Conservation (phyloP, 2,329 filamentous ascomycete genomes). For the Cladosporium sp. region DNA sequence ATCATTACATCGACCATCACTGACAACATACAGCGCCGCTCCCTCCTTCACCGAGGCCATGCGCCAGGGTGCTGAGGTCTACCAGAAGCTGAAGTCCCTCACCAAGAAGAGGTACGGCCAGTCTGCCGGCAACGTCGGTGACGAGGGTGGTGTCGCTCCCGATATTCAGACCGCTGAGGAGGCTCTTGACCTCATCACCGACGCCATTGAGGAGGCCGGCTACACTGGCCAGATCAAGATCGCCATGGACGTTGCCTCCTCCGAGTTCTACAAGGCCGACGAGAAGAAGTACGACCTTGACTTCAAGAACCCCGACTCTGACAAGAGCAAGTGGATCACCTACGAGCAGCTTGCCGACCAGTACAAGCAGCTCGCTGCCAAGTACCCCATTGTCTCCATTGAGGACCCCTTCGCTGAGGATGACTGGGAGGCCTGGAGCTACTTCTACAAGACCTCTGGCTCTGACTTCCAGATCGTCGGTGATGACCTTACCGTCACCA, state of each 20-base stretch:
- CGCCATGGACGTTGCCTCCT: conserved; percentile 98
- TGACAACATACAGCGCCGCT: conserved; percentile 60
- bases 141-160: conserved; percentile 98
- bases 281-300: conserved; percentile 99
- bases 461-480: conserved; percentile 97
- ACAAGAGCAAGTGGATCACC: conserved; percentile 95
- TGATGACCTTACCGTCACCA: conserved; percentile 98
- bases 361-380: conserved; percentile 83
- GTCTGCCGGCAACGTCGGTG: conserved; percentile 97
- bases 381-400: conserved; percentile 98
- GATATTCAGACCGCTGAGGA: conserved; percentile 97
- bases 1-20: conserved; percentile 5
- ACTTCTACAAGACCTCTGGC: conserved; percentile 99
- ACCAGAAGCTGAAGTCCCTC: conserved; percentile 94
- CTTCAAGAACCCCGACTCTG: conserved; percentile 99
- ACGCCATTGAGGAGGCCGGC: conserved; percentile 89
- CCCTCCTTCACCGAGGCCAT: conserved; percentile 93
- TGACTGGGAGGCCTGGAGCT: conserved; percentile 99
- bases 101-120: conserved; percentile 99
- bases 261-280: conserved; percentile 96
- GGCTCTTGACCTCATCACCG: conserved; percentile 88
- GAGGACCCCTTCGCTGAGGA: conserved; percentile 99
- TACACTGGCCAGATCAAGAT: conserved; percentile 97
- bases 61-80: conserved; percentile 94
- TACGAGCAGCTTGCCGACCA: conserved; percentile 94